Conservation (phyloP, 2,329 filamentous ascomycete species). For the Cercospora citrullina region DNA sequence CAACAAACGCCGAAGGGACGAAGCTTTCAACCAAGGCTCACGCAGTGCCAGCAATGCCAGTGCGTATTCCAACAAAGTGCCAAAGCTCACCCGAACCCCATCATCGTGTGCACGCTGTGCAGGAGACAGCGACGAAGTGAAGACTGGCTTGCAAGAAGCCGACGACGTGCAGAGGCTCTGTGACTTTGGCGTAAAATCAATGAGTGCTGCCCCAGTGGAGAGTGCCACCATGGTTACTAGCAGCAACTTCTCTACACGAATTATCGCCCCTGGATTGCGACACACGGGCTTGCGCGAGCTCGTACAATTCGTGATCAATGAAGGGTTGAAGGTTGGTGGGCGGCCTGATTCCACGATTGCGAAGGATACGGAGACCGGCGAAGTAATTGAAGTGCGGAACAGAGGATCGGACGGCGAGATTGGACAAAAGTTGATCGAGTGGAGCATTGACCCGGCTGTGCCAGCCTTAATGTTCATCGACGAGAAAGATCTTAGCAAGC, state of each 20-base stretch:
- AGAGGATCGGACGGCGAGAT: conserved; percentile 47
- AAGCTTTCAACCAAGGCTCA: conserved; percentile 31
- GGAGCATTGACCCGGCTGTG: conserved; percentile 52
- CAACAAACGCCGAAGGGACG: conserved; percentile 48
- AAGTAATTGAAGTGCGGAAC: conserved; percentile 51
- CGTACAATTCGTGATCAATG: conserved; percentile 54
- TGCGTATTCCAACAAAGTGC: conserved; percentile 8
- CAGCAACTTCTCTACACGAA: conserved; percentile 29
- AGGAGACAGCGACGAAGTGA: conserved; percentile 22
- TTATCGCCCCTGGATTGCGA: conserved; percentile 49
- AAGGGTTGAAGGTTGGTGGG: conserved; percentile 54
- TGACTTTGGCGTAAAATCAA: conserved; percentile 15
- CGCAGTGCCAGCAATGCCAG: conserved; percentile 32
- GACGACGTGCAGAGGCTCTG: conserved; percentile 28
- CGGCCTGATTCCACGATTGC: conserved; percentile 54
- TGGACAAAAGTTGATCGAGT: conserved; percentile 51
- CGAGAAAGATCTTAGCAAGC: conserved; percentile 63
- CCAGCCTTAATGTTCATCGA: conserved; percentile 59
- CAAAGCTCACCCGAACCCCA: conserved; percentile 27
- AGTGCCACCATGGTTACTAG: conserved; percentile 18
- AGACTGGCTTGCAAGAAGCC: conserved; percentile 35
- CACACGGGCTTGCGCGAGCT: conserved; percentile 52
- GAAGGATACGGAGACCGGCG: conserved; percentile 49
- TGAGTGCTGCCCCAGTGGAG: conserved; percentile 17
- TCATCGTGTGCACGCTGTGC: conserved; percentile 22